These are phyloP conservation scores for Colletotrichum cuscutae DNA, from an alignment of 2,329 filamentous ascomycete species.

Conservation along the genomic window DNA sequence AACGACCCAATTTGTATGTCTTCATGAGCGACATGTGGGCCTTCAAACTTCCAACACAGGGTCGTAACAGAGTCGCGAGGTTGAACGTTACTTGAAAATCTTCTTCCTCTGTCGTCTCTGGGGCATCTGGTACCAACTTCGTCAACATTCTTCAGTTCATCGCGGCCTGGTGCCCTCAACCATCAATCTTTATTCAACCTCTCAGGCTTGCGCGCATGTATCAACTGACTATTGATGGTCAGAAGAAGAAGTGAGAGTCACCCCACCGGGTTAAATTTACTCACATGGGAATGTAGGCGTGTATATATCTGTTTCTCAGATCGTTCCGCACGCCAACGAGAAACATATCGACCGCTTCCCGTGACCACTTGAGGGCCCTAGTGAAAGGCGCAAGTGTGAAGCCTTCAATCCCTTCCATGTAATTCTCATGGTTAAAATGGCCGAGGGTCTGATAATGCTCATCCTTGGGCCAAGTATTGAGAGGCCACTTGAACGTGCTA, in stretches of 20 bases:
- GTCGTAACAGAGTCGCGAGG: no score
- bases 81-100: no score
- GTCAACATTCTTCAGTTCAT: no score
- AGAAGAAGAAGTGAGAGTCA: not conserved
- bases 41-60: no score
- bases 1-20: no score
- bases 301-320: constrained; percentile 39
- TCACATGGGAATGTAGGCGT: constrained; percentile 40
- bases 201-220: no score
- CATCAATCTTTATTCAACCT: no score
- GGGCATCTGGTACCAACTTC: no score
- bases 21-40: no score
- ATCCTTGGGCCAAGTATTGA: constrained; percentile 62
- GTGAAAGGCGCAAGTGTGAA: constrained; percentile 44
- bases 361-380: constrained; percentile 38
- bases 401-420: constrained; percentile 39
- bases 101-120: no score
- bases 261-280: no score
- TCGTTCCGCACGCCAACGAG: constrained; percentile 40
- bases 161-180: no score
- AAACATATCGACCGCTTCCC: constrained; percentile 39
- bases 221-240: not conserved
- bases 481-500: constrained; percentile 59
- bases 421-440: constrained; percentile 31
- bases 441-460: constrained; percentile 60